A percentile compares a stretch with the other conserved stretches of the same genome.
Conservation (phyloP, 495 filamentous ascomycete genomes). For the Xylaria nigripes region DNA sequence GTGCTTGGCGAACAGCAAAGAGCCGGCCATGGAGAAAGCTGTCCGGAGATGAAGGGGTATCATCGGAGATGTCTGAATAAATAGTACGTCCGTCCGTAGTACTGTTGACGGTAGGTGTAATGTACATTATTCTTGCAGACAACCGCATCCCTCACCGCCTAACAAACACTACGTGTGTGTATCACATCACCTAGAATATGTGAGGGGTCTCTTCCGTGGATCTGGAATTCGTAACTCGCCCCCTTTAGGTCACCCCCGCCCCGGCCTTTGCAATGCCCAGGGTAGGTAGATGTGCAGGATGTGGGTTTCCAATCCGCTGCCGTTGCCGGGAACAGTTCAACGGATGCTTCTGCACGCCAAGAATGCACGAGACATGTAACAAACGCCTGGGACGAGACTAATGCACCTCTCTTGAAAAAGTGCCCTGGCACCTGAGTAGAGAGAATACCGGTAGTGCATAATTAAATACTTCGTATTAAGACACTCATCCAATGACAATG, state of each 20-base stretch:
- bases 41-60: too few relatives aligned
- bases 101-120: too few relatives aligned
- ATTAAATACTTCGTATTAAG: background rate
- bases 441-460: background rate
- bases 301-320: slow-evolving; percentile 4
- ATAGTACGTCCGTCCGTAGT: too few relatives aligned
- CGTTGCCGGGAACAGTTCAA: slow-evolving; percentile 8
- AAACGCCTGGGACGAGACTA: slow-evolving; percentile 15
- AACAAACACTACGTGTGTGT: too few relatives aligned
- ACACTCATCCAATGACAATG: background rate
- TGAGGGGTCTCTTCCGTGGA: background rate
- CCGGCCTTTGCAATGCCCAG: background rate
- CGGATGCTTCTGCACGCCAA: slow-evolving; percentile 8
- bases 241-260: background rate
- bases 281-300: background rate
- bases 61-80: too few relatives aligned
- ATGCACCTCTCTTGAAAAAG: slow-evolving; percentile 10
- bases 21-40: too few relatives aligned
- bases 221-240: background rate
- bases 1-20: too few relatives aligned
- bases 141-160: background rate
- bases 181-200: too few relatives aligned
- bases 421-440: background rate
- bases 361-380: slow-evolving; percentile 15
- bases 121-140: too few relatives aligned